A percentile compares a stretch with the other conserved stretches of the same genome.
These are phyloP conservation scores for Pyricularia grisea DNA, from an alignment of 2,329 filamentous ascomycete genomes.

Conservation along the genomic window DNA sequence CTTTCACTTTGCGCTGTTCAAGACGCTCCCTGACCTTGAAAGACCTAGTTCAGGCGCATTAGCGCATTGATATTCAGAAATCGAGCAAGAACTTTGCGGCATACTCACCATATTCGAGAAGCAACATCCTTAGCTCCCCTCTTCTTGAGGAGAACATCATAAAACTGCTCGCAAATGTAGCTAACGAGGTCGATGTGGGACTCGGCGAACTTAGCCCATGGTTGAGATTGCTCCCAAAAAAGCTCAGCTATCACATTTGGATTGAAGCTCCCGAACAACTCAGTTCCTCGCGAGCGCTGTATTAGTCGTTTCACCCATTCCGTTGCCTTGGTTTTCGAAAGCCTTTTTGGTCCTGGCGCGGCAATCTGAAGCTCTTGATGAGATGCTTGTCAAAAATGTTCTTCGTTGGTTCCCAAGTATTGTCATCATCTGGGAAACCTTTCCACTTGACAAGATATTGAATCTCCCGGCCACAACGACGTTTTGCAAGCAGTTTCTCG, in stretches of 20 bases:
- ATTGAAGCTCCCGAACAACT: constrained; percentile 25
- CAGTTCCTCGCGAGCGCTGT: constrained; percentile 18
- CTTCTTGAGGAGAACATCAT: neutral
- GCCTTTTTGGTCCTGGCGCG: no score
- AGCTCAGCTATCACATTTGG: constrained; percentile 24
- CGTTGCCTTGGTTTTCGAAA: constrained; percentile 10
- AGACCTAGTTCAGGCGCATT: no score
- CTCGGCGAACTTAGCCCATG: constrained; percentile 15
- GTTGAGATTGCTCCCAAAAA: constrained; percentile 21
- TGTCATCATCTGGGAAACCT: constrained; percentile 11
- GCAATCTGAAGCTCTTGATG: no score
- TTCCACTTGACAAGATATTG: constrained; percentile 14
- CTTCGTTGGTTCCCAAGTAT: constrained; percentile 8
- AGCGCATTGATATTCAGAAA: no score
- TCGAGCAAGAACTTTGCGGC: no score
- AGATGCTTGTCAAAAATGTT: neutral
- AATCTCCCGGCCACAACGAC: constrained; percentile 10
- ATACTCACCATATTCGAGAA: neutral
- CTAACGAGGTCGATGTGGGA: neutral
- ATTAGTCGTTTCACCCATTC: constrained; percentile 17
- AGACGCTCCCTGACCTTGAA: no score
- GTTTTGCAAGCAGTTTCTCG: constrained; percentile 14
- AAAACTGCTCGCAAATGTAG: neutral
- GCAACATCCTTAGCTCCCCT: neutral
- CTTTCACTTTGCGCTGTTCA: no score